These are phyloP conservation scores for Pterocarpus macrocarpus DNA, from an alignment of 306 rosid species.

Conservation along the genomic window DNA sequence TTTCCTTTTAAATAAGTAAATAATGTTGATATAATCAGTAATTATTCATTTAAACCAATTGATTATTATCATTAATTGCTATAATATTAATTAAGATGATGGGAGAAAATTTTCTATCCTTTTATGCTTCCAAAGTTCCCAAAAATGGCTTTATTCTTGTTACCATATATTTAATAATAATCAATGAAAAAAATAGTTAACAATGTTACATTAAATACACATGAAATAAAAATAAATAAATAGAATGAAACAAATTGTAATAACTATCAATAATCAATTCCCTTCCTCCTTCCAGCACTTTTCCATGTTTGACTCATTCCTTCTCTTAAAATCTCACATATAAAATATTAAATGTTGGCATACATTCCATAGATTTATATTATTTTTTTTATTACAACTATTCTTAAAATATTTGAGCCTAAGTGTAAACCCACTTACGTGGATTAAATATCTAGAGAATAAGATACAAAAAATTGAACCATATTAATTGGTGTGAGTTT, in stretches of 20 bases:
- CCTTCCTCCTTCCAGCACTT: neutral
- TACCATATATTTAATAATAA: neutral
- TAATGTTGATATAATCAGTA: neutral
- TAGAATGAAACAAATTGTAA: neutral
- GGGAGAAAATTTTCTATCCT: neutral
- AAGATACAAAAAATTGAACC: neutral
- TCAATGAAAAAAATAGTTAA: neutral
- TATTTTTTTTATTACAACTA: neutral
- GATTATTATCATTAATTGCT: neutral
- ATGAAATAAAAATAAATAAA: neutral
- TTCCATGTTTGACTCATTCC: constrained; percentile 16
- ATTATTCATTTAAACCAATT: neutral
- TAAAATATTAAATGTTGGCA: neutral
- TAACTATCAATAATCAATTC: neutral
- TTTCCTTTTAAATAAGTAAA: neutral
- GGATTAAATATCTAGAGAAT: neutral
- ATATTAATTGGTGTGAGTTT: constrained; percentile 21
- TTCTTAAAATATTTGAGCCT: neutral
- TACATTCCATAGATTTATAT: neutral
- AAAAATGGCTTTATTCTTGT: neutral
- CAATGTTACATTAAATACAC: neutral
- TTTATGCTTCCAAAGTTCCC: neutral
- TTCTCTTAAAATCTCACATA: neutral
- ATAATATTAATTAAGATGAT: neutral
- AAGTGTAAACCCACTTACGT: neutral